phyloP scores from a whole-genome alignment of 2,329 filamentous ascomycete species.

The Lecanicillium sp. region DNA sequence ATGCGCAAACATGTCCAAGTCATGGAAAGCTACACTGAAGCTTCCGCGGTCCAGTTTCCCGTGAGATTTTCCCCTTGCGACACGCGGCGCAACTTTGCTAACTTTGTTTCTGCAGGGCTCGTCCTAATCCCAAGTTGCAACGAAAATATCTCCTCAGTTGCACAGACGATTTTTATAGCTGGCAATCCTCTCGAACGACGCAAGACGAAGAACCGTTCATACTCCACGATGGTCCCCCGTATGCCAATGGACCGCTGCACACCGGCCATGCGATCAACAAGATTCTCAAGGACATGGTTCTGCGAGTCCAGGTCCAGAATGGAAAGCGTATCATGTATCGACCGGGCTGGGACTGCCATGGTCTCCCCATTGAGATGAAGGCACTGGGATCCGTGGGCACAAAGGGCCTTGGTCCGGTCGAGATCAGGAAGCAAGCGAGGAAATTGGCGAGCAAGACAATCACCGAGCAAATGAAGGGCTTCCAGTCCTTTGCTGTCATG shows the following conservation, averaged over 20 bases:
- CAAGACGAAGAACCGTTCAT: conserved; percentile 57
- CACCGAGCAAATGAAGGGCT: conserved; percentile 63
- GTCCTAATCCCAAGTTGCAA: conserved; percentile 40
- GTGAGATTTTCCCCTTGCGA: conserved; percentile 31
- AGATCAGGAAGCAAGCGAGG: conserved; percentile 56
- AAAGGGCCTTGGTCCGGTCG: conserved; percentile 40
- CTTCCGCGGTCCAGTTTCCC: conserved; percentile 69
- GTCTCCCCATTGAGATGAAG: conserved; percentile 93
- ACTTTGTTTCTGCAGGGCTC: conserved; percentile 30
- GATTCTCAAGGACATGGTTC: conserved; percentile 88
- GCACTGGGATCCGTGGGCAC: conserved; percentile 55
- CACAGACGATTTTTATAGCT: conserved; percentile 81
- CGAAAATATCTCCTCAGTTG: conserved; percentile 62
- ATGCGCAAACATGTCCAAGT: conserved; percentile 37
- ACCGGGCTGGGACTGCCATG: conserved; percentile 97
- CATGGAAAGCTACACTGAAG: conserved; percentile 66
- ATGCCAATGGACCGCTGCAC: conserved; percentile 88
- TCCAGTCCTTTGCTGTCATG: conserved; percentile 69
- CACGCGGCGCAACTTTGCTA: conserved; percentile 1
- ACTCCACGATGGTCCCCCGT: conserved; percentile 92
- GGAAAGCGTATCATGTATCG: conserved; percentile 67
- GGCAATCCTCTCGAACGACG: conserved; percentile 57
- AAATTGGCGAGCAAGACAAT: conserved; percentile 61
- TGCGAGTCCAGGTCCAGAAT: conserved; percentile 70
- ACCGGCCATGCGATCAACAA: conserved; percentile 96